phyloP scores from a whole-genome alignment of 2,329 filamentous ascomycete genomes.

The Ophiostoma himal-ulmi region DNA sequence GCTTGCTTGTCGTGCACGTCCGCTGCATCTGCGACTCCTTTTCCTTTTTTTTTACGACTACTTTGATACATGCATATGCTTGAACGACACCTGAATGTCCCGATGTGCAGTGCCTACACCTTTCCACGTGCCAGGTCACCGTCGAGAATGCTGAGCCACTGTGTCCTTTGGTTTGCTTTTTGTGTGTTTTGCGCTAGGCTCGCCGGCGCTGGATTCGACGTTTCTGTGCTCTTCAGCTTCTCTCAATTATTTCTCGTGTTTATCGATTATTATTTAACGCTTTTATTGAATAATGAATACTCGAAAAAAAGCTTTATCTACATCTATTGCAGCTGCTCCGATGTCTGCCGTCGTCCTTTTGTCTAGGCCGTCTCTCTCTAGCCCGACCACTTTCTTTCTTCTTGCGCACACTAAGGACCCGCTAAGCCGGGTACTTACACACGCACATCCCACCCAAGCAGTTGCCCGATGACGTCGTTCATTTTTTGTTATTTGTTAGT shows the following conservation, averaged over 20 bases:
- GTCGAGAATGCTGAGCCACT: not conserved
- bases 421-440: slow-evolving; percentile 23
- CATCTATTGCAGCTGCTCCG: not conserved
- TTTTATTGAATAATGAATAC: too few relatives aligned
- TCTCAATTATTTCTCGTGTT: too few relatives aligned
- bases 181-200: not conserved
- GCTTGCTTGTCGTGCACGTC: not conserved
- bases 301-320: too few relatives aligned
- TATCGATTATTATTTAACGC: too few relatives aligned
- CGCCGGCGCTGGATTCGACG: not conserved
- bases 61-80: not conserved
- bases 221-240: not conserved
- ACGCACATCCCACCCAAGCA: slow-evolving; percentile 13
- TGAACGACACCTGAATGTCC: not conserved
- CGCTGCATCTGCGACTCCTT: not conserved
- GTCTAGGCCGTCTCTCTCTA: not conserved
- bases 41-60: not conserved
- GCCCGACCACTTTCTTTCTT: slow-evolving; percentile 1
- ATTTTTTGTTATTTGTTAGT: not conserved
- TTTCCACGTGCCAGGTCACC: not conserved
- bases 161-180: too few relatives aligned
- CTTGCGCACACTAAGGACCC: slow-evolving; percentile 6
- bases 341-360: slow-evolving; percentile 12
- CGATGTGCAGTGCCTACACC: too few relatives aligned
- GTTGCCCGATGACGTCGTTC: slow-evolving; percentile 19